Evolutionary conservation across 352 stramenopile genomes (phyloP), one percentile per base, ranked within the genome.

Genomic region (Lagenidium giganteum): DNA sequence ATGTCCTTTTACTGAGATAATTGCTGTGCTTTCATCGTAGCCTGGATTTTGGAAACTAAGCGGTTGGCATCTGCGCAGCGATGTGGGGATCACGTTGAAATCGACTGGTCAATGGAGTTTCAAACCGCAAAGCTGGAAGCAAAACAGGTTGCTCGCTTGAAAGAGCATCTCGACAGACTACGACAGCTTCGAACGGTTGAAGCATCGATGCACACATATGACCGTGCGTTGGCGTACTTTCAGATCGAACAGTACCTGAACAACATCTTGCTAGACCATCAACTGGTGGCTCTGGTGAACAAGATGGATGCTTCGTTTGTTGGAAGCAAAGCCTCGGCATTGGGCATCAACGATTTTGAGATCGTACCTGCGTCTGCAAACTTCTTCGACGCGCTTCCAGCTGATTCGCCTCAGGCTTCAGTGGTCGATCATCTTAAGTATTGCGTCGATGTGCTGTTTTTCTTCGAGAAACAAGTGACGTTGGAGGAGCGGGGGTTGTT

Each of bases 401-500:
- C 64, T 5, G 64, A 60, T 16, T 71, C 71, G 4, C 44, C 57
- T 4, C 57, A 82, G 23, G 53, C 60, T n/a, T 67, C 66, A 5
- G 59, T 61, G 8, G 58, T 87, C 12, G 70, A 81, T 22, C 62
- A 79, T 33, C 41, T 87, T 21, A 82, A 84, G 41, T 81, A 80
- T 28, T 79, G 62, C 26, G 44, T 86, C 8, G 75, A 87, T 38
- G 74, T 85, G 29, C 58, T 87, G 5, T 54, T 85, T 23, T 83
- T 82, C 28, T 84, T 87, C 40, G 75, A 87, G 38, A 87, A 87
- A 43, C 69, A 83, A 17, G 68, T 84, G 16, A 83, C 70, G 4
- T 23, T 82, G 27, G 67, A 61, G 8, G 61, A 76, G 39, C 61
- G 70, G 30, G 57, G 61, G 3, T 45, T 76, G 1, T 81, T 85